Conservation (phyloP, 768 basidiomycete genomes). For the Lactarius vividus region DNA sequence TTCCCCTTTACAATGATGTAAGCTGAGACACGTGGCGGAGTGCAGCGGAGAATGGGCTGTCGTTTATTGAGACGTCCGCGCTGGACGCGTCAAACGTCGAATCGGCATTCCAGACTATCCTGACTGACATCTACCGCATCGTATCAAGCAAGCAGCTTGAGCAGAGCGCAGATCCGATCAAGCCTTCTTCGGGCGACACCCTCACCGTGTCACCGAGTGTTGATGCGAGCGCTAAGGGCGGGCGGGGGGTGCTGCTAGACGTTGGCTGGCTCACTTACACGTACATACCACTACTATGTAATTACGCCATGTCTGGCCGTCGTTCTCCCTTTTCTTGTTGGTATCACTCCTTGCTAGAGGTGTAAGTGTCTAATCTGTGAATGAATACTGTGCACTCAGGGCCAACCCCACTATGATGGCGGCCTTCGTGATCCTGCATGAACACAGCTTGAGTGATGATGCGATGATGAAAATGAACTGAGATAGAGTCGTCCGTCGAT, state of each 20-base stretch:
- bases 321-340: conserved; percentile 9
- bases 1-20: not conserved
- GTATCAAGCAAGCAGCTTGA: conserved; percentile 96
- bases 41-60: conserved; percentile 81
- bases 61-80: conserved; percentile 98
- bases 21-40: conserved; percentile 2
- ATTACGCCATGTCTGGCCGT: conserved; percentile 21
- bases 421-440: not conserved
- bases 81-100: conserved; percentile 99
- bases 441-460: not conserved
- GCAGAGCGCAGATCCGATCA: conserved; percentile 71
- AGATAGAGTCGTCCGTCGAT: not conserved
- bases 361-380: conserved; percentile 5
- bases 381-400: conserved; percentile 1
- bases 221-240: conserved; percentile 55
- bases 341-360: conserved; percentile 15
- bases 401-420: not conserved
- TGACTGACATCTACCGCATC: conserved; percentile 96
- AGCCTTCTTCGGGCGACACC: conserved; percentile 76
- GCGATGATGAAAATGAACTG: not conserved
- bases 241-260: conserved; percentile 63
- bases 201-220: conserved; percentile 81
- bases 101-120: conserved; percentile 93
- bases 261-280: conserved; percentile 10
- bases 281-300: conserved; percentile 26